Evolutionary conservation across 768 basidiomycete species (phyloP).

Genomic region (Royoungia palumana): DNA sequence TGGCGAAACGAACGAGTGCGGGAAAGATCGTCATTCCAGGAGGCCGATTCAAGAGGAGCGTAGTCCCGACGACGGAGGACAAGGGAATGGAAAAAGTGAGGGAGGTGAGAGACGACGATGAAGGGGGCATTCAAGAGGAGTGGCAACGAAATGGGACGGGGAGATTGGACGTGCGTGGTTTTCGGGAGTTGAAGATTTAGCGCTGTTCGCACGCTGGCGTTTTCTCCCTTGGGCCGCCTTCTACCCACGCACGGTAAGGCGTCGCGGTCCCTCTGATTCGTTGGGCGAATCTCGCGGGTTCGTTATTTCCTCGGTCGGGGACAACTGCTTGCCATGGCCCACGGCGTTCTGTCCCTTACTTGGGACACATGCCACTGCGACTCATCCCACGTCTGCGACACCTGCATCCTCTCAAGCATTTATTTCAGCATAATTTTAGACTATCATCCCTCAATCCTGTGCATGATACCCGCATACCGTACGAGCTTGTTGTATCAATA

Average conservation of each 20-base stretch:
- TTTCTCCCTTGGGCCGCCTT: background rate
- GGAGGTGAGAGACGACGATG: constrained; percentile 31
- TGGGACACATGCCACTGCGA: constrained; percentile 4
- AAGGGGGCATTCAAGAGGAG: constrained; percentile 36
- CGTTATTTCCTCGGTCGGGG: constrained; percentile 3
- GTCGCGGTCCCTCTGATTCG: no score
- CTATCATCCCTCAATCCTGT: constrained; percentile 16
- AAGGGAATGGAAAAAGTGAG: constrained; percentile 18
- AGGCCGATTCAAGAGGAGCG: constrained; percentile 43
- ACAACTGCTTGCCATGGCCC: background rate
- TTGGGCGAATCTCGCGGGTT: background rate
- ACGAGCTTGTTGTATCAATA: constrained; percentile 27
- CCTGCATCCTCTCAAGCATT: constrained; percentile 14
- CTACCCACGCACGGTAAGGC: no score
- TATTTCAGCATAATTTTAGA: constrained; percentile 28
- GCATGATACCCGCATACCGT: constrained; percentile 27
- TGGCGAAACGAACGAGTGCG: constrained; percentile 33
- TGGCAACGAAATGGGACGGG: constrained; percentile 72
- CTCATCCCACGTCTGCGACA: constrained; percentile 1
- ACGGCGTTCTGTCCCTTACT: constrained; percentile 1
- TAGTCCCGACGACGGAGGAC: constrained; percentile 2
- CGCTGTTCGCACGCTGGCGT: background rate
- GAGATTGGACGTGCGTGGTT: constrained; percentile 71
- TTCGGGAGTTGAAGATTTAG: constrained; percentile 72
- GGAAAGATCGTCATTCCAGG: constrained; percentile 66